Conservation (phyloP, 441 rosid genomes). For the Melastoma candidum region DNA sequence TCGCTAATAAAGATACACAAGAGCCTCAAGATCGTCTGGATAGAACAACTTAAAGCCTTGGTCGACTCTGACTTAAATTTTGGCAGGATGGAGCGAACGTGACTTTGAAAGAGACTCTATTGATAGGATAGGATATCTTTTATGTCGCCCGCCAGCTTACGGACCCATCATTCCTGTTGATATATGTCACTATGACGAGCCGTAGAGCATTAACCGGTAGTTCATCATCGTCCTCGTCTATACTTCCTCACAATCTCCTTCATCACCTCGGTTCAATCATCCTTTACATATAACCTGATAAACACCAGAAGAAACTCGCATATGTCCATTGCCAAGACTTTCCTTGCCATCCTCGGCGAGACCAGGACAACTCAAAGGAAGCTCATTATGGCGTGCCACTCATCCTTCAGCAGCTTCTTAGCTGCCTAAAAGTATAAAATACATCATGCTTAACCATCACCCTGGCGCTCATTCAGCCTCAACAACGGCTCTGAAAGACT, state of each 20-base stretch:
- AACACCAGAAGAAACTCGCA: constrained; percentile 23
- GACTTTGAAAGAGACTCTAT: no score
- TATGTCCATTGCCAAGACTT: constrained; percentile 41
- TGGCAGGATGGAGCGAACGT: no score
- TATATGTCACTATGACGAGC: constrained; percentile 15
- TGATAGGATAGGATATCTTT: no score
- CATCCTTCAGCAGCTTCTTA: constrained; percentile 57
- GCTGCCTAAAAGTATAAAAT: constrained; percentile 59
- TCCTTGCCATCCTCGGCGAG: constrained; percentile 42
- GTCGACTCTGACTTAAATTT: no score
- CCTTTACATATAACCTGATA: constrained; percentile 3
- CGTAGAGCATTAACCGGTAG: constrained; percentile 52
- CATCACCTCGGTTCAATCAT: constrained; percentile 22
- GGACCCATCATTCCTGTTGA: no score
- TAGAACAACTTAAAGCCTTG: no score
- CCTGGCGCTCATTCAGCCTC: no score
- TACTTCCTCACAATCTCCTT: constrained; percentile 44
- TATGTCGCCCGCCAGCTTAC: no score
- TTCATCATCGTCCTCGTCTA: constrained; percentile 64
- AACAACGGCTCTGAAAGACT: no score
- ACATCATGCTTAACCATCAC: constrained; percentile 37
- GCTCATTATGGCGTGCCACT: constrained; percentile 67
- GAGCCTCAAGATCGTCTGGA: no score
- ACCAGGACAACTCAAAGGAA: constrained; percentile 66
- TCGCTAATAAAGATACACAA: no score